Base-by-base conservation (phyloP, 108 stramenopile species). In the Cyclotella atomus region DNA sequence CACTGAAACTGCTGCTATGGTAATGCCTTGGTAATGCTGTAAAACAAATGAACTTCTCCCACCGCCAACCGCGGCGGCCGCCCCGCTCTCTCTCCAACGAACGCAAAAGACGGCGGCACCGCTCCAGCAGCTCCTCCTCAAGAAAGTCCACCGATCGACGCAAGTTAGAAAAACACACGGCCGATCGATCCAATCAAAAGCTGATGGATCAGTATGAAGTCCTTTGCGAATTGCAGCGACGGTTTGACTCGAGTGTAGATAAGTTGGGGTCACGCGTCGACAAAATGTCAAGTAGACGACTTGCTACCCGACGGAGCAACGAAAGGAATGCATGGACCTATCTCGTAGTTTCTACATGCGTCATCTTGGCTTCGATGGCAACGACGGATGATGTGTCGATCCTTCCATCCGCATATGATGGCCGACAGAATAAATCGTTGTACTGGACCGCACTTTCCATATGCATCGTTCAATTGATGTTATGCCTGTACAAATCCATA, bases 381-480 rank as follows among this genome's bases (percentile, higher is more conserved):
- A 57, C 56, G 15, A 32, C 56, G 2, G 29, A 28, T 7, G 29
- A 15, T 32, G 29, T n/a, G 21, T 52, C 2, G 20, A 23, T 52
- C 56, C 56, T 1, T 15, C 10, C 2, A 10, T 30, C 12, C 56
- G 2, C 38, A 41, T 12, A 9, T 41, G 38, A 19, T 14, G 28
- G 10, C 5, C 17, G 32, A 32, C 56, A 12, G n/a, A 57, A 57
- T 32, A 14, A 12, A 57, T 32, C 56, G 0, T 32, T 8, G 56
- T 57, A 57, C n/a, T 30, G 28, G 56, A 30, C 30, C 1, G 29
- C 56, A 1, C 56, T 57, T 30, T 57, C 56, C 17, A 32, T 57
- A n/a, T 57, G 56, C n/a, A 57, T 28, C 30, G 32, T 57, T 57
- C 56, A 57, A n/a, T 57, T 57, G n/a, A 12, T 28, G 5, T 30